Conservation (phyloP, 2,329 filamentous ascomycete genomes). For the Aspergillus sp. region DNA sequence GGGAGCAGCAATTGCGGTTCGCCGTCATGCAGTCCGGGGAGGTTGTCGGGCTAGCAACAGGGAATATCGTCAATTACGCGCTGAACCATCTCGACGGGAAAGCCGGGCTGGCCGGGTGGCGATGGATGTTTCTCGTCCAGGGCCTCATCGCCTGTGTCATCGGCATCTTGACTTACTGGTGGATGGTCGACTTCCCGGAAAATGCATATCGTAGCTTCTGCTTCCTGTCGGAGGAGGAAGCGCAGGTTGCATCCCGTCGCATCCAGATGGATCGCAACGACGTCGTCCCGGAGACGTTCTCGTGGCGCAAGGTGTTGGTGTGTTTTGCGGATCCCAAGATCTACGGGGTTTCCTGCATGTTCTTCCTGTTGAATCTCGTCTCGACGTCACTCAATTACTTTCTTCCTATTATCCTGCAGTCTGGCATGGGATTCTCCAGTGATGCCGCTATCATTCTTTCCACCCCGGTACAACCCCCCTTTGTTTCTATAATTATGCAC, state of each 20-base stretch:
- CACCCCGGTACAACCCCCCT: conserved; percentile 39
- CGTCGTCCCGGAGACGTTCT: conserved; percentile 49
- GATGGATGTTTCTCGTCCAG: conserved; percentile 62
- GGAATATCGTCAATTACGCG: conserved; percentile 59
- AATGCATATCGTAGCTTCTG: conserved; percentile 48
- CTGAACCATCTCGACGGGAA: conserved; percentile 56
- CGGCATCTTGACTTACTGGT: conserved; percentile 56
- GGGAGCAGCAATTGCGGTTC: conserved; percentile 58
- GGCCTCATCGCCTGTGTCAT: conserved; percentile 53
- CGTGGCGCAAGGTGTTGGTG: conserved; percentile 46
- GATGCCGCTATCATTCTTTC: conserved; percentile 53
- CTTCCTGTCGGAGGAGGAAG: conserved; percentile 52
- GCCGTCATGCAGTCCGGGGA: conserved; percentile 58
- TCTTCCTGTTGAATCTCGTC: conserved; percentile 60
- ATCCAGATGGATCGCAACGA: conserved; percentile 57
- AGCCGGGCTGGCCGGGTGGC: conserved; percentile 53
- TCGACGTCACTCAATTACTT: conserved; percentile 60
- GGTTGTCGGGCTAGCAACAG: conserved; percentile 57
- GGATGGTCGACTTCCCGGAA: conserved; percentile 64
- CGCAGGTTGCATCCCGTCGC: conserved; percentile 47
- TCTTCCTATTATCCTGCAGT: conserved; percentile 51
- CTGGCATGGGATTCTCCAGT: conserved; percentile 48
- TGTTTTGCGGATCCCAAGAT: conserved; percentile 55
- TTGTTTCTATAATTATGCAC: background rate
- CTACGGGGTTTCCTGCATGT: conserved; percentile 57